Evolutionary conservation across 305 asterid genomes (phyloP).

Genomic region (Fraxinus sp.): DNA sequence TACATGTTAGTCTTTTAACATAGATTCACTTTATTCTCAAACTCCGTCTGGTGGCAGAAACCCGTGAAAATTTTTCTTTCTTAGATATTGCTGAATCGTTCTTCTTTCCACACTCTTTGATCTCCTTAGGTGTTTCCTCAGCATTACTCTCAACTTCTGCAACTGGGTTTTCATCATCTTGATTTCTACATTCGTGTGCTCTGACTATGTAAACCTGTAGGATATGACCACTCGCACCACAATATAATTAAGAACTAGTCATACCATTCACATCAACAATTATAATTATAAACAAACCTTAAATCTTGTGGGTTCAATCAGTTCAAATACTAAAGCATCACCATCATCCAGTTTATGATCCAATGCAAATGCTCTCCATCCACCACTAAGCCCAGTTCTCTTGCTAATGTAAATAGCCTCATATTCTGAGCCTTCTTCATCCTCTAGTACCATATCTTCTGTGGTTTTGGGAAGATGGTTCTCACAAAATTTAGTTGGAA

Average conservation of each 20-base stretch:
- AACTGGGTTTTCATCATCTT: slow-evolving; percentile 1
- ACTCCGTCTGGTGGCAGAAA: slow-evolving; percentile 45
- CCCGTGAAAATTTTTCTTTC: slow-evolving; percentile 29
- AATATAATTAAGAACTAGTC: not conserved
- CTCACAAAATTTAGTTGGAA: slow-evolving; percentile 62
- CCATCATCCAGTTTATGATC: slow-evolving; percentile 91
- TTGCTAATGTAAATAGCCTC: slow-evolving; percentile 60
- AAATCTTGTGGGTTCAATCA: slow-evolving; percentile 67
- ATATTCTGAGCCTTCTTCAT: slow-evolving; percentile 61
- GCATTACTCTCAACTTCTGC: slow-evolving; percentile 28
- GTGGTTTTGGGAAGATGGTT: slow-evolving; percentile 63
- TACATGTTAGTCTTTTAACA: not conserved
- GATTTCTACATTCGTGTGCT: slow-evolving; percentile 37
- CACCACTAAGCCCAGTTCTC: slow-evolving; percentile 83
- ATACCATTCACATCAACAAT: not conserved
- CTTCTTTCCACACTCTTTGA: slow-evolving; percentile 24
- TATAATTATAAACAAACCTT: slow-evolving; percentile 48
- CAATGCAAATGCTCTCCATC: slow-evolving; percentile 93
- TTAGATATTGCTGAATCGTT: slow-evolving; percentile 26
- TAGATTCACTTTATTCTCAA: slow-evolving; percentile 33
- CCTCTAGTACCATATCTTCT: slow-evolving; percentile 53
- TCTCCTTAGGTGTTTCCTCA: slow-evolving; percentile 31
- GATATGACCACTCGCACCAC: not conserved
- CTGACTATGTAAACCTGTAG: slow-evolving; percentile 68
- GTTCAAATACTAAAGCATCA: slow-evolving; percentile 75